Evolutionary conservation across 2,329 filamentous ascomycete species (phyloP), one percentile per base, ranked within the genome.

Genomic region (Microdochium bolleyi): DNA sequence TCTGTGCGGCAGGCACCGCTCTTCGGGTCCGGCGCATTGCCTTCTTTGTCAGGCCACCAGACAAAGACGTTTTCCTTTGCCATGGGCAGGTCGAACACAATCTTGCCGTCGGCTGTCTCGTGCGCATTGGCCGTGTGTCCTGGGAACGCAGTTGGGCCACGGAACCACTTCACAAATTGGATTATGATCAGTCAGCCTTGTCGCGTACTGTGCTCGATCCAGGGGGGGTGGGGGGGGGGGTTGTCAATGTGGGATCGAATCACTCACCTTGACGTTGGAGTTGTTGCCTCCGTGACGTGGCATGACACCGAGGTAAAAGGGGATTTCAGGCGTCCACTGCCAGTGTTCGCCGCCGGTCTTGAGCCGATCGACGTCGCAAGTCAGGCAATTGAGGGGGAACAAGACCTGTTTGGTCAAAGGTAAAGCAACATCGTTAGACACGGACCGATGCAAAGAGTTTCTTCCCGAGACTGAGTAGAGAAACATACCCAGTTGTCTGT

Each of bases 21-120:
- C 30, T 54, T 54, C 24, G 69, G 67, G 9, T 61, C 56, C 0
- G 69, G 67, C 0, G 67, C 61, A 49, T 65, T 66, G 0, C 67
- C 70, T 2, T 68, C 24, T 2, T 58, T 61, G 52, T 72, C 68
- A 9, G 69, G 69, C 67, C 63, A 73, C 66, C 68, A 73, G 59
- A 69, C 72, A 55, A 75, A 74, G 3, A 69, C 67, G 50, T 73
- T 73, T 44, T 66, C 61, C 41, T 71, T 59, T n/a, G 61, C 64
- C 1, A 71, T 52, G 8, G 65, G 61, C 1, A 73, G 57, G 50
- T 73, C 69, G 25, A 73, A 57, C 1, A 67, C 53, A 50, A 64
- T 52, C 2, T 69, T 58, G 3, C 66, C 61, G 1, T 62, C 62
- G 0, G 58, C 53, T 30, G 64, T 57, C 49, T 72, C 68, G 55